A percentile compares a stretch with the other conserved stretches of the same genome.
phyloP scores from a whole-genome alignment of 805 yeast genomes.

The Barnettozyma wickerhamii region DNA sequence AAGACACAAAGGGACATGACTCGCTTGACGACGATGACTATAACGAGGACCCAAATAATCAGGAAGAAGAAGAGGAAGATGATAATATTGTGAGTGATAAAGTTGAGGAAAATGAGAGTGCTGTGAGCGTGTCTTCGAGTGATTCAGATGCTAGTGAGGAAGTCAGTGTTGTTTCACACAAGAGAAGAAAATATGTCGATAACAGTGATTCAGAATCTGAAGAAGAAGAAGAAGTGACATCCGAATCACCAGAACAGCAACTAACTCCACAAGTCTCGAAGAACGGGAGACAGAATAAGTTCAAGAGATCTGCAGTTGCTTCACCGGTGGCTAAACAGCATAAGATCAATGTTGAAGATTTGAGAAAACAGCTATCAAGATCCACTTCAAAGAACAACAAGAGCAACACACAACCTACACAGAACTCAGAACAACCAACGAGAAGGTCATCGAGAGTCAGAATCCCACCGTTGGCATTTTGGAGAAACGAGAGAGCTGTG shows the following conservation, averaged over 20 bases:
- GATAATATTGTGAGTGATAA: neutral
- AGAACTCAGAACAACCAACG: slow-evolving; percentile 27
- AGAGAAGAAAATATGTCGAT: too few relatives aligned
- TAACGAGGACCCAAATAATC: slow-evolving; percentile 14
- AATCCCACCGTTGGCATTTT: slow-evolving; percentile 70
- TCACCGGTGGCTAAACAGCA: slow-evolving; percentile 6
- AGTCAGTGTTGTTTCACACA: neutral
- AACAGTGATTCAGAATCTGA: neutral
- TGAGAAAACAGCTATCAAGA: slow-evolving; percentile 12
- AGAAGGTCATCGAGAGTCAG: slow-evolving; percentile 65
- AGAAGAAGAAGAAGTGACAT: neutral
- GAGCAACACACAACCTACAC: too few relatives aligned
- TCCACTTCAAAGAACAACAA: slow-evolving; percentile 1
- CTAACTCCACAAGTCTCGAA: neutral
- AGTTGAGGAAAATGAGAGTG: too few relatives aligned
- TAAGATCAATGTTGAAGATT: slow-evolving; percentile 4
- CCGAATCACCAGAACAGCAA: neutral
- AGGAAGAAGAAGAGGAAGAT: slow-evolving; percentile 5
- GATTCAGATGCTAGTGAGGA: neutral
- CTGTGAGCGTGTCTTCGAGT: too few relatives aligned
- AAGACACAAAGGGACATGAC: slow-evolving; percentile 1
- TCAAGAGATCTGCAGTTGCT: slow-evolving; percentile 1
- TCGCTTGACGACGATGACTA: slow-evolving; percentile 14
- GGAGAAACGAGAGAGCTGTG: slow-evolving; percentile 78
- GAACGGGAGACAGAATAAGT: slow-evolving; percentile 6